These are phyloP conservation scores for Phytopythium montanum DNA, from an alignment of 352 stramenopile species.

Conservation along the genomic window DNA sequence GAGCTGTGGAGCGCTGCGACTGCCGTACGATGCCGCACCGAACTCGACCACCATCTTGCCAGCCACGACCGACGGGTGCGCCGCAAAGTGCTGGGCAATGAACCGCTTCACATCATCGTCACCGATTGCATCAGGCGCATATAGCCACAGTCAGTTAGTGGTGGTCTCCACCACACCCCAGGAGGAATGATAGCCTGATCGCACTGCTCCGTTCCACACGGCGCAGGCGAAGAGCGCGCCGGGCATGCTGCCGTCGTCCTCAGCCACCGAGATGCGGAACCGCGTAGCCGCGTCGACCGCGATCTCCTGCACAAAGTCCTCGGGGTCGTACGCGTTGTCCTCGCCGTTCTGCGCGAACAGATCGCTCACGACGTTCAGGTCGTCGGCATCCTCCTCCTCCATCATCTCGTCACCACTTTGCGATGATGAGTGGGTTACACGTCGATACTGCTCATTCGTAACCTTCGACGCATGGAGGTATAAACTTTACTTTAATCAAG, in stretches of 20 bases:
- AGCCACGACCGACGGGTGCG: conserved; percentile 22
- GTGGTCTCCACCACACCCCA: too few relatives aligned
- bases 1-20: neutral
- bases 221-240: conserved; percentile 47
- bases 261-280: conserved; percentile 39
- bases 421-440: too few relatives aligned
- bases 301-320: conserved; percentile 34
- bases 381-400: neutral
- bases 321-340: conserved; percentile 33
- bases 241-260: conserved; percentile 45
- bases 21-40: conserved; percentile 48
- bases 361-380: conserved; percentile 28
- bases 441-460: too few relatives aligned
- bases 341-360: conserved; percentile 39
- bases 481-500: too few relatives aligned
- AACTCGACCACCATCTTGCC: conserved; percentile 39
- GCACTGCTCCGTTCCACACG: conserved; percentile 43
- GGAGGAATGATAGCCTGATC: neutral
- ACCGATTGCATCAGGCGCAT: too few relatives aligned
- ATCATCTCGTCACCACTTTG: too few relatives aligned
- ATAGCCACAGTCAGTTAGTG: too few relatives aligned
- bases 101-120: conserved; percentile 19
- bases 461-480: too few relatives aligned
- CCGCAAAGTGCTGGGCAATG: conserved; percentile 41
- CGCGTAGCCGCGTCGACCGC: conserved; percentile 14